phyloP scores from a whole-genome alignment of 371 early-diverging fungal species.

The Zychaea mexicana region DNA sequence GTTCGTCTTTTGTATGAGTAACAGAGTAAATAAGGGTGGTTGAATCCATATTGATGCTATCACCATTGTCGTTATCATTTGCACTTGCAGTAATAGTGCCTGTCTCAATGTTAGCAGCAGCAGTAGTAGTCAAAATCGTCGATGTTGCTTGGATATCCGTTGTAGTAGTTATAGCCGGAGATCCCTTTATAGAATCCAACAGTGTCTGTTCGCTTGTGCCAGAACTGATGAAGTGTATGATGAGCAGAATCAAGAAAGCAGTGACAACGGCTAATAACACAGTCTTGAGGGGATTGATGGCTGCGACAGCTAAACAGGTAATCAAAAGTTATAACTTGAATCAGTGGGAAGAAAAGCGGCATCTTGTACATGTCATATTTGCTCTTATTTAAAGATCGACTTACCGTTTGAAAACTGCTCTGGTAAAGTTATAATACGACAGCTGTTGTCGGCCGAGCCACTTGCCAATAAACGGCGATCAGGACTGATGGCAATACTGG shows the following conservation, averaged over 20 bases:
- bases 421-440: constrained; percentile 59
- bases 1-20: background rate
- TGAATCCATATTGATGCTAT: background rate
- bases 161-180: background rate
- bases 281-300: constrained; percentile 39
- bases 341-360: background rate
- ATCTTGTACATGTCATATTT: too few species aligned
- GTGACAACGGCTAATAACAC: constrained; percentile 31
- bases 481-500: constrained; percentile 63
- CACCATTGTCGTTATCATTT: background rate
- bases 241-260: constrained; percentile 15
- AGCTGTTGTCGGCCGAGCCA: constrained; percentile 71
- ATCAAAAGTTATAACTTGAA: too few species aligned
- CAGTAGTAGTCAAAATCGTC: background rate
- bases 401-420: constrained; percentile 50
- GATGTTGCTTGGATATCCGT: background rate
- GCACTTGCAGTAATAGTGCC: background rate
- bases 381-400: background rate
- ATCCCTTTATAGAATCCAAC: background rate
- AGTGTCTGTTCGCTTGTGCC: background rate
- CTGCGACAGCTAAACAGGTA: constrained; percentile 1
- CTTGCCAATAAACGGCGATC: constrained; percentile 59
- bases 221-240: background rate
- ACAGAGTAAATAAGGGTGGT: background rate
- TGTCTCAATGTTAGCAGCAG: background rate